Percentiles rank a stretch among this genome's conserved stretches.
phyloP scores from a whole-genome alignment of 192 early-diverging fungal species.

The Backusella mclennaniae region DNA sequence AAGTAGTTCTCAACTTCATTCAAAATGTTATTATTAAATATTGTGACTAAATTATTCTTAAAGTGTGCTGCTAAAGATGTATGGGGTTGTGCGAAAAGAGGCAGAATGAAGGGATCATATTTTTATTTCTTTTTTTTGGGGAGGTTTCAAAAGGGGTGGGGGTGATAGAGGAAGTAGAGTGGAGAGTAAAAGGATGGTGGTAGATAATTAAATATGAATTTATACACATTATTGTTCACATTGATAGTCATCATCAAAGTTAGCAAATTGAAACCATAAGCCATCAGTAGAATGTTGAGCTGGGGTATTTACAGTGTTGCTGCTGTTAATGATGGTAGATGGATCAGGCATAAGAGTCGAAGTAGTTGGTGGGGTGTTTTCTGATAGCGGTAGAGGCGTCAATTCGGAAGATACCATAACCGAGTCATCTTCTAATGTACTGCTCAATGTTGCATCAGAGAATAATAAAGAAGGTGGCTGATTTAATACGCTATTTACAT shows the following conservation, averaged over 20 bases:
- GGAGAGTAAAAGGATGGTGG: neutral
- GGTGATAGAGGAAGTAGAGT: neutral
- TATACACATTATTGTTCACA: conserved; percentile 7
- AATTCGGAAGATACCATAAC: too few species aligned
- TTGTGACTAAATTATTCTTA: too few species aligned
- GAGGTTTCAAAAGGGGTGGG: neutral
- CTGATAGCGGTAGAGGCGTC: neutral
- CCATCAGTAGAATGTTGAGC: conserved; percentile 8
- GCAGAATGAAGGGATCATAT: too few species aligned
- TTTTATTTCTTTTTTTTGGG: neutral
- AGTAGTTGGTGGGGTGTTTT: neutral
- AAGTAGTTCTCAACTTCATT: too few species aligned
- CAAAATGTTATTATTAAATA: too few species aligned
- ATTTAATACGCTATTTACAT: neutral
- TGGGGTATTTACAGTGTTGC: neutral
- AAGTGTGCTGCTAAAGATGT: too few species aligned
- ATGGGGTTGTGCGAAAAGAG: too few species aligned
- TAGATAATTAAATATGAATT: neutral
- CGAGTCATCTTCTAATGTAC: conserved; percentile 12
- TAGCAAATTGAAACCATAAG: conserved; percentile 15
- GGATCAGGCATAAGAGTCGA: neutral
- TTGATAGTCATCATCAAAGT: conserved; percentile 16
- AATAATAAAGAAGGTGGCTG: conserved; percentile 15
- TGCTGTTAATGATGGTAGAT: neutral
- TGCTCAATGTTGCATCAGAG: conserved; percentile 13